Base-by-base conservation (phyloP, 768 basidiomycete genomes). In the Suillus tomentosus region DNA sequence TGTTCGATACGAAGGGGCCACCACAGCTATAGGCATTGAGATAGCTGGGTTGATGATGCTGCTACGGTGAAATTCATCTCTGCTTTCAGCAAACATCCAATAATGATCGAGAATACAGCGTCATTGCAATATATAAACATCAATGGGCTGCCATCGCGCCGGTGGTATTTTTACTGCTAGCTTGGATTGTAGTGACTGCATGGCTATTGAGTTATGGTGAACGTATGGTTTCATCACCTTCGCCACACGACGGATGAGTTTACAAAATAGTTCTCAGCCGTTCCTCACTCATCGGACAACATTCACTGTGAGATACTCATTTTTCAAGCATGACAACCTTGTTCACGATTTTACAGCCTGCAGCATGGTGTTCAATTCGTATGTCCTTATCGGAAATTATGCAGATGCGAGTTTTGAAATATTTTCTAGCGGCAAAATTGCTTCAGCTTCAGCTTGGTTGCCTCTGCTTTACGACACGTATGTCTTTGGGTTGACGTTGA, bases 191-290 rank as follows among this genome's bases (percentile, higher is more conserved):
- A 4, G 70, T 84, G 66, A 87, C 85, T 64, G 77, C 79, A 1
- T 88, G 82, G 83, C 73, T 89, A n/a, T 75, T 90, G 22, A 78
- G 79, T 34, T 66, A 74, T 17, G 87, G 80, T 0, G 66, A 79
- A 76, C 76, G 88, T 89, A 65, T 14, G 85, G 71, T 31, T 1
- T 47, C 43, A n/a, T 47, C 48, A n/a, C 34, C 17, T 5, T 54
- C 47, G 50, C 27, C 36, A 48, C 60, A 55, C 8, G 36, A 66
- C 14, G 24, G 36, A 59, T 64, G 59, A 50, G 63, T 48, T 37
- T 5, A 66, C 40, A 54, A 47, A 34, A 11, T 2, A 9, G 14
- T 40, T 36, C 47, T 40, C 22, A 61, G 22, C 63, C 63, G 76
- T 75, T 36, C 19, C 0, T 6, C 70, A 70, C 34, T 3, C 8